Conservation (phyloP, 345 rosid species). For the Salix suchowensis region DNA sequence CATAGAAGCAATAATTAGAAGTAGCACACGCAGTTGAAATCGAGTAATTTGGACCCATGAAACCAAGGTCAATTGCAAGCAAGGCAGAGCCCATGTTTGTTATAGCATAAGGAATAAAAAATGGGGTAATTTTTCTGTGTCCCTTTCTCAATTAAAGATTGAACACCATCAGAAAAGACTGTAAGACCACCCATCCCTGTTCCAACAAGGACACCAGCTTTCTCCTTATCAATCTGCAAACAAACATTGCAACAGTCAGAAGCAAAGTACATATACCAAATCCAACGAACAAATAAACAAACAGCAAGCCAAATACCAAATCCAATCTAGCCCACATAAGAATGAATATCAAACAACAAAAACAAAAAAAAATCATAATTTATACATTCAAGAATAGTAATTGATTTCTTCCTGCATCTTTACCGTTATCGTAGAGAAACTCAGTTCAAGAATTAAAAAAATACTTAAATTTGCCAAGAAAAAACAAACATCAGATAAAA, state of each 20-base stretch:
- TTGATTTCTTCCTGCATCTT: neutral
- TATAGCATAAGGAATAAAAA: constrained; percentile 84
- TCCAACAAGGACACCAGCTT: constrained; percentile 93
- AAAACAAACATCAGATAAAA: neutral
- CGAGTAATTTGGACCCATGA: constrained; percentile 99
- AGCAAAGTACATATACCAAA: neutral
- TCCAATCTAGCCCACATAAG: neutral
- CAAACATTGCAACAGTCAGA: constrained; percentile 4
- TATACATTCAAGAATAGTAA: neutral
- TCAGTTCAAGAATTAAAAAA: neutral
- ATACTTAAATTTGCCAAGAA: neutral
- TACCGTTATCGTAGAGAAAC: neutral
- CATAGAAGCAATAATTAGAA: constrained; percentile 92
- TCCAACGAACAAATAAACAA: neutral
- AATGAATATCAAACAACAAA: neutral
- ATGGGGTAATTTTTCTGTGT: constrained; percentile 79
- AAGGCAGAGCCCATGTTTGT: constrained; percentile 98
- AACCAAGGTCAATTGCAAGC: constrained; percentile 87
- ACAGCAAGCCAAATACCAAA: neutral
- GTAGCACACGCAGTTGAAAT: constrained; percentile 98
- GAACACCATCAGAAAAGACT: constrained; percentile 81
- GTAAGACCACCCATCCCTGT: constrained; percentile 98
- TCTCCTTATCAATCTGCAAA: constrained; percentile 69
- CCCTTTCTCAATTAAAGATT: constrained; percentile 87
- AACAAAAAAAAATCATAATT: neutral